Evolutionary conservation across 257 asterid species (phyloP), one percentile per base, ranked within the genome.

Genomic region (Pogostemon cablin): DNA sequence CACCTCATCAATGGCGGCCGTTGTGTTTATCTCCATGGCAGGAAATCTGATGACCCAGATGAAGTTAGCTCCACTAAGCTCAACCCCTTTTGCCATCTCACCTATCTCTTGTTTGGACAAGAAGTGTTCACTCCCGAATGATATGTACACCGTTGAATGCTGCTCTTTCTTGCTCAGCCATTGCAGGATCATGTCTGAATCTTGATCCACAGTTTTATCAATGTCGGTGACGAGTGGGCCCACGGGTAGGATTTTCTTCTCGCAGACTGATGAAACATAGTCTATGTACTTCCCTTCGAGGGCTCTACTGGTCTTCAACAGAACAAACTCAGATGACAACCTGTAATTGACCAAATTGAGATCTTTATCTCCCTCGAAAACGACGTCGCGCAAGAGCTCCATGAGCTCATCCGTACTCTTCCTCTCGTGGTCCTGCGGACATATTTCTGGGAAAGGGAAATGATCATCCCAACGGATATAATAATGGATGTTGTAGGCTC

Each of bases 91-190:
- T 3, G 77, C 72, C 17, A 76, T 35, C 57, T 52, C 57, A 9
- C 6, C 57, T 1, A 82, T 79, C 41, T 82, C 80, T 20, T 77
- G 68, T 17, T 62, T 71, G 20, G 78, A 56, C 71, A 80, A 49
- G 73, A 71, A 83, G 68, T 69, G 61, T 58, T 83, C 87, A 43
- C 85, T 77, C 6, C 85, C 85, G 47, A 83, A 83, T 0, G 85
- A 78, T 7, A 80, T 71, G 53, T 55, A 83, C 20, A 83, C 71
- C n/a, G 72, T 61, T 6, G 87, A 83, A 20, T 41, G 5, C 32
- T 38, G 59, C 2, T 9, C 55, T 70, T 72, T 78, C 38, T 66
- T 74, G 42, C 74, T 70, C 38, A 83, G 48, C 87, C 87, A 80
- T 57, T 75, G 37, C 43, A 74, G 9, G 66, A 83, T 73, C 66